Evolutionary conservation across 805 yeast genomes (phyloP), one percentile per base, ranked within the genome.

Genomic region (Suhomyces vadensis): DNA sequence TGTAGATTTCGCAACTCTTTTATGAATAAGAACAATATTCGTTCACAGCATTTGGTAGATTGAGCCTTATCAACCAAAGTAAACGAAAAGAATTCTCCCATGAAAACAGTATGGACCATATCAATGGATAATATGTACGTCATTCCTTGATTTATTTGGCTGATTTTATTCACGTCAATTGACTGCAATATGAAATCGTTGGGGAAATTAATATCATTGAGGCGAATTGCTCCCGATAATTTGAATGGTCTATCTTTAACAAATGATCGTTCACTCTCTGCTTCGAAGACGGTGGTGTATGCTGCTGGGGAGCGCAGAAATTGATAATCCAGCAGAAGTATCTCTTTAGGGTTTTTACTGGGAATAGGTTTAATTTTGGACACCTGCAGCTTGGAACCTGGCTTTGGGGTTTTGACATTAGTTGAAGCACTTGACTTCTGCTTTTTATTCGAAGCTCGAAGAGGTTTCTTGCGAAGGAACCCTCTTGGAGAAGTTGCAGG

Each of bases 241-340:
- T 24, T 23, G 14, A 10, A 13, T 24, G 40, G 31, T 29, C 31
- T 17, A 6, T 31, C 31, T 35, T 43, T 44, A 2, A 55, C 50
- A 31, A 49, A 58, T 17, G 44, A 51, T 8, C 42, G 47, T 3
- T 52, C 48, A 39, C 69, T 67, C 37, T 69, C 75, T 0, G 61
- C 69, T 47, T 71, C 76, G 39, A 64, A 51, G 0, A 49, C 62
- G 2, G 64, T 60, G 2, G 74, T 70, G 27, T 57, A 48, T 25
- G 50, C 44, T 13, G 48, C 37, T 1, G 74, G 73, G 19, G 50
- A 48, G 35, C 71, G 52, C 55, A 55, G 44, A 33, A 45, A 45
- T 6, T 31, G 13, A 26, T 41, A 45, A 3, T 41, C 37, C 19
- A 31, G 25, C 20, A 37, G 25, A 6, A 45, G 33, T 9, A 45